Evolutionary conservation across 2,329 filamentous ascomycete species (phyloP).

Genomic region (Chalaropsis thielavioides): DNA sequence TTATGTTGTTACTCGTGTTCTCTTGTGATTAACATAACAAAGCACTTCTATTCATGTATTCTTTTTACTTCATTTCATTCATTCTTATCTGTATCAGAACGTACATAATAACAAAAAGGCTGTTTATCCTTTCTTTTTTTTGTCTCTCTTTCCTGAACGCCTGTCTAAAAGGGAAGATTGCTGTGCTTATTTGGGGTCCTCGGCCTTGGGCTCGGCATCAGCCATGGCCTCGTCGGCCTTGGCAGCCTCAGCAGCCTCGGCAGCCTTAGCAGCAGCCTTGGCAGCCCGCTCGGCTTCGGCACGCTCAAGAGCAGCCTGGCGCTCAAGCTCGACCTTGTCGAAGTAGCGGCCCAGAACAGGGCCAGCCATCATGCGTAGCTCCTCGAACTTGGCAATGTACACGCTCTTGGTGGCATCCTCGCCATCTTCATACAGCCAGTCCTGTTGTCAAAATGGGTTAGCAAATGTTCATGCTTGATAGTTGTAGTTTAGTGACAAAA

Average conservation of each 20-base stretch:
- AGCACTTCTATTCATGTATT: background rate
- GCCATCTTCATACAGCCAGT: slow-evolving; percentile 96
- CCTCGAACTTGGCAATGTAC: slow-evolving; percentile 90
- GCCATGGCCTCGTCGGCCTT: slow-evolving; percentile 49
- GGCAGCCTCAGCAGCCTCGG: slow-evolving; percentile 40
- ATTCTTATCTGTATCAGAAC: slow-evolving; percentile 11
- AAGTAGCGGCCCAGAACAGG: slow-evolving; percentile 90
- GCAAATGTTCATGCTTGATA: background rate
- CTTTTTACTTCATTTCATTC: slow-evolving; percentile 8
- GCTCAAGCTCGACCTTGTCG: slow-evolving; percentile 82
- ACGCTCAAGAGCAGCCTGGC: slow-evolving; percentile 61
- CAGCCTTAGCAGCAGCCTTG: slow-evolving; percentile 44
- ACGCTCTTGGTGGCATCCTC: slow-evolving; percentile 88
- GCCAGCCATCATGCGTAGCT: slow-evolving; percentile 79
- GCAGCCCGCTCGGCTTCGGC: slow-evolving; percentile 64
- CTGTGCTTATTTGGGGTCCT: slow-evolving; percentile 23
- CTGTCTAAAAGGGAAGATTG: slow-evolving; percentile 10
- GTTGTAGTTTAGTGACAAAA: background rate
- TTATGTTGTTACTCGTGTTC: too few species aligned
- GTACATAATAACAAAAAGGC: slow-evolving; percentile 7
- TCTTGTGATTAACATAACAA: too few species aligned
- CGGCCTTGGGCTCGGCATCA: slow-evolving; percentile 43
- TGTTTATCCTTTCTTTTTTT: slow-evolving; percentile 6
- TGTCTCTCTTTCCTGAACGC: slow-evolving; percentile 4
- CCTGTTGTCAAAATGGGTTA: slow-evolving; percentile 37